Base-by-base conservation (phyloP, 1,284 basidiomycete genomes). In the Cutaneotrichosporon cyanovorans region DNA sequence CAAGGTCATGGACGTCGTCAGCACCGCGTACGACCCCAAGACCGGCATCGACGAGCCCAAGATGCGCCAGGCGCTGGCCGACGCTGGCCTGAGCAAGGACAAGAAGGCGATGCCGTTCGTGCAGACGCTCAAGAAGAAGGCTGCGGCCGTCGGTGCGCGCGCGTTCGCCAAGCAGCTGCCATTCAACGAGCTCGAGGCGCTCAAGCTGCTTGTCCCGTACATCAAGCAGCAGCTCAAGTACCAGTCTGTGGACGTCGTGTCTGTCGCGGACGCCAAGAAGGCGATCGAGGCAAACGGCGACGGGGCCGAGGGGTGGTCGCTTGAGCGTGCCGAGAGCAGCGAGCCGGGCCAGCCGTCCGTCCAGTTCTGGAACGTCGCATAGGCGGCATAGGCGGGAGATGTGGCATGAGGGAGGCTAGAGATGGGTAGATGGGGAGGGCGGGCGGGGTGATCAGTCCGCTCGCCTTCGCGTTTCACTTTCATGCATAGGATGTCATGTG, bases 41-140 rank as follows among this genome's bases (percentile, higher is more conserved):
- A 74, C 74, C 20, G 78, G 76, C 58, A 82, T 96, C 34, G 88
- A 98, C 67, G 91, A 97, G 65, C 81, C 74, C 41, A 84, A 83
- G 69, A 79, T 95, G 51, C 79, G 84, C 61, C 76, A 82, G 62
- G 65, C 80, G 51, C 71, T 97, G 56, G 78, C 77, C 11, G 76
- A 80, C 64, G 78, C 76, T n/a, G 90, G 87, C 12, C 68, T 96
- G 69, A 82, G 90, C 72, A 96, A 96, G 79, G 90, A 97, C 73
- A 97, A 97, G 76, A 82, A 84, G 53, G 80, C 80, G 36, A 97
- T 97, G 92, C 92, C 92, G 28, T 97, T 96, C 74, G 81, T 91
- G 46, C 86, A 93, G 58, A 74, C 77, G 22, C 85, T 95, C 81
- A 95, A 96, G 51, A 66, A 88, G 84, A 89, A 87, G 81, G 84